These are phyloP conservation scores for Pseudozyma tsukubaensis DNA, from an alignment of 1,284 basidiomycete genomes.

Conservation along the genomic window DNA sequence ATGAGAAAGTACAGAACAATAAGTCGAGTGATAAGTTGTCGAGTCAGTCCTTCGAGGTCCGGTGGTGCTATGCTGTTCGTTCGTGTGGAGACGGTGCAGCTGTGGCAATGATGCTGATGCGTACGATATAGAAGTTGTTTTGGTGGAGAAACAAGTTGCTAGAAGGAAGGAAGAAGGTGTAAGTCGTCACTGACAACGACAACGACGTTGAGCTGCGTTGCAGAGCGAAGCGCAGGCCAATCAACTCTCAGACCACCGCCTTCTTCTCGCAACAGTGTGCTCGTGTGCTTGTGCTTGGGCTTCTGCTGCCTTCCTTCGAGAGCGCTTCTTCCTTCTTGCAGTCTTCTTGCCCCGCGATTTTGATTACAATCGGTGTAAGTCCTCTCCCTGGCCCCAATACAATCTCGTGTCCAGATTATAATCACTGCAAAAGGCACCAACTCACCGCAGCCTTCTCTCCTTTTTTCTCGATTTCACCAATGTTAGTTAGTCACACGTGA, in stretches of 20 bases:
- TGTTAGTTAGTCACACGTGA: constrained; percentile 17
- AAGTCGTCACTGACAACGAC: constrained; percentile 6
- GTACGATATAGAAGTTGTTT: constrained; percentile 16
- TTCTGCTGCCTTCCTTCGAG: neutral
- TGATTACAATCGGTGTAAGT: neutral
- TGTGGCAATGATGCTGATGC: constrained; percentile 7
- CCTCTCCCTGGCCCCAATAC: neutral
- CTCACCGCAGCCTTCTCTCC: constrained; percentile 23
- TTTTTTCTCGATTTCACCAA: neutral
- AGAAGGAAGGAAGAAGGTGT: constrained; percentile 13
- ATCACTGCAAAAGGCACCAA: neutral
- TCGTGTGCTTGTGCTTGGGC: neutral
- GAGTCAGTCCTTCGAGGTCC: constrained; percentile 5
- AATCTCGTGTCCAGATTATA: constrained; percentile 1
- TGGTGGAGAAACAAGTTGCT: constrained; percentile 17
- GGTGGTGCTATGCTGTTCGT: neutral
- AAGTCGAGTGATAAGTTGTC: constrained; percentile 5
- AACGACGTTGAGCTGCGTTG: constrained; percentile 16
- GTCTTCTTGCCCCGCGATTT: constrained; percentile 16
- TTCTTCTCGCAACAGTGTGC: no score
- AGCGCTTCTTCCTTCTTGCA: neutral
- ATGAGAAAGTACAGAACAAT: neutral
- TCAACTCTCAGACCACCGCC: constrained; percentile 15
- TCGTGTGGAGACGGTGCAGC: neutral
- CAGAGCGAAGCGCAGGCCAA: constrained; percentile 2